Evolutionary conservation across 495 filamentous ascomycete genomes (phyloP), one percentile per base, ranked within the genome.

Genomic region (Aspergillus carlsbadensis): DNA sequence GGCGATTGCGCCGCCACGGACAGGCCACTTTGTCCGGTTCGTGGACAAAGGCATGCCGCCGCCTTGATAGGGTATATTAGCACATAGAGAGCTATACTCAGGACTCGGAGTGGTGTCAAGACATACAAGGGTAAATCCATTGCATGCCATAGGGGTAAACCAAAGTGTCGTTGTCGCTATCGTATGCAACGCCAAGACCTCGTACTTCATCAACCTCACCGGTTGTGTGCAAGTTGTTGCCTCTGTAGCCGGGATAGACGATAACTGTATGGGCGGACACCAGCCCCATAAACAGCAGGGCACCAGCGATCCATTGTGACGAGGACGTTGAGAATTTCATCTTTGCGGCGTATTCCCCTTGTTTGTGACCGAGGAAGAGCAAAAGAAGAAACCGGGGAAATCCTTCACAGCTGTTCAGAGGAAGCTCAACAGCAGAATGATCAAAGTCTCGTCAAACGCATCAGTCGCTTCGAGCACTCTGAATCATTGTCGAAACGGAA

Each of bases 61-160:
- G 69, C 94, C 94, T 98, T 20, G n/a, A 20, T 5, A 35, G 26
- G n/a, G 3, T 56, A n/a, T 56, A 26, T 60, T 13, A 37, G 43
- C 41, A n/a, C n/a, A 54, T 21, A 22, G 2, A 15, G 6, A 7
- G 11, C 1, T 24, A 14, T 46, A n/a, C 6, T 22, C 13, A 1
- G 18, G 18, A 17, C 6, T 7, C 20, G 8, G 4, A 20, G 7
- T 41, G n/a, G n/a, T 20, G 13, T 43, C 41, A 22, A 14, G 13
- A n/a, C 89, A 78, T 76, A 98, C 94, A 99, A 73, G 95, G 94
- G 79, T 97, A 99, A 70, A 87, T 86, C 93, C 94, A 98, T 76
- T 96, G 89, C 90, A 96, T 93, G 73, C 95, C 94, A 63, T 90
- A 96, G 3, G 92, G 92, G 65, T 82, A 95, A 6, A 72, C 65